A percentile compares a stretch with the other conserved stretches of the same genome.
phyloP scores from a whole-genome alignment of 352 stramenopile species.

The Discostella stelligera region DNA sequence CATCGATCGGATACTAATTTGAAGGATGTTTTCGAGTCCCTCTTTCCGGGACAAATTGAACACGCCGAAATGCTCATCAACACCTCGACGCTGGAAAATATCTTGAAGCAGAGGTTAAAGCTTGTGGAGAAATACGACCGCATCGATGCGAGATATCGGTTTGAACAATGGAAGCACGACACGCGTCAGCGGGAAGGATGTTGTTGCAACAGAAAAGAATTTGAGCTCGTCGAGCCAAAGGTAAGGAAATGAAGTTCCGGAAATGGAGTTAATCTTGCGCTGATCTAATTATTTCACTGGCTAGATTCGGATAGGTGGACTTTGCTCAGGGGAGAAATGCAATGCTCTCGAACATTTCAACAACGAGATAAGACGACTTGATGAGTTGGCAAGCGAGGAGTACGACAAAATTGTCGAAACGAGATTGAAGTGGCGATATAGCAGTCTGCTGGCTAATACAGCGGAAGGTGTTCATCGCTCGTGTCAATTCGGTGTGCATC shows the following conservation, averaged over 20 bases:
- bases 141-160: constrained; percentile 45
- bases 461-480: constrained; percentile 9
- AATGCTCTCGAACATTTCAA: constrained; percentile 37
- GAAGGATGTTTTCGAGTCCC: constrained; percentile 53
- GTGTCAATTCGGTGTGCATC: constrained; percentile 1
- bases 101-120: constrained; percentile 31
- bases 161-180: constrained; percentile 33
- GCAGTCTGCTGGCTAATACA: not conserved
- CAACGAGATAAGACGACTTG: constrained; percentile 15
- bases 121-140: constrained; percentile 54
- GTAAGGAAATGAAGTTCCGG: constrained; percentile 7
- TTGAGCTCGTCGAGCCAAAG: constrained; percentile 14
- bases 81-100: constrained; percentile 35
- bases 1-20: constrained; percentile 52
- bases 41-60: constrained; percentile 67
- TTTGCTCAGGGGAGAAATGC: constrained; percentile 24
- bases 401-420: constrained; percentile 45
- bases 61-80: constrained; percentile 48
- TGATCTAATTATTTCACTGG: not conserved
- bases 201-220: not conserved
- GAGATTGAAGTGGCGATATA: constrained; percentile 28
- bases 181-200: constrained; percentile 7
- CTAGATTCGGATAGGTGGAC: constrained; percentile 23
- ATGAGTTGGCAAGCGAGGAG: constrained; percentile 19
- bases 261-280: not conserved